Conservation (phyloP, 2,329 filamentous ascomycete species). For the Neodidymelliopsis sp. region DNA sequence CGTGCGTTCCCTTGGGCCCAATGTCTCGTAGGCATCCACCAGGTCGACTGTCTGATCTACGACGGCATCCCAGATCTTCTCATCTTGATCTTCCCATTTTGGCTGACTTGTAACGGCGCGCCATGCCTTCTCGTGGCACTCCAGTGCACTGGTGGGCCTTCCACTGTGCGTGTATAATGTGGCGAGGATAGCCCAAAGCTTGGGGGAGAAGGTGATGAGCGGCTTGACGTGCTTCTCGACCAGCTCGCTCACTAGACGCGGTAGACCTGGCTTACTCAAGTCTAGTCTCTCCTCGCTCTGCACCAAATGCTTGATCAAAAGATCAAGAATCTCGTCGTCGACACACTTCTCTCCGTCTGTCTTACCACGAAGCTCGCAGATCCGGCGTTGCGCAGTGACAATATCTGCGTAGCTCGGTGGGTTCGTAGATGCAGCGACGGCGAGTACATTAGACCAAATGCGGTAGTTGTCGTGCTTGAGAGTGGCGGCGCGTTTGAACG, state of each 20-base stretch:
- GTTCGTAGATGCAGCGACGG: constrained; percentile 77
- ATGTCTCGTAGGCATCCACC: constrained; percentile 82
- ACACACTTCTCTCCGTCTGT: constrained; percentile 77
- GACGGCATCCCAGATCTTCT: constrained; percentile 72
- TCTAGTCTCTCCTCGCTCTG: constrained; percentile 50
- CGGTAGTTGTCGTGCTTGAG: constrained; percentile 86
- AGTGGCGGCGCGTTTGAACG: constrained; percentile 85
- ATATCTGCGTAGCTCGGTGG: constrained; percentile 80
- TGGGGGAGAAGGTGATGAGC: constrained; percentile 79
- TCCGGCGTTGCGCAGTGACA: constrained; percentile 73
- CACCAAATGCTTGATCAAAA: constrained; percentile 76
- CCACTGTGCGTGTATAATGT: constrained; percentile 76
- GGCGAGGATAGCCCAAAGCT: constrained; percentile 78
- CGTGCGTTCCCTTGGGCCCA: constrained; percentile 59
- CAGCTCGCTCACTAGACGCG: constrained; percentile 71
- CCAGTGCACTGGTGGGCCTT: constrained; percentile 75
- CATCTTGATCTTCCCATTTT: constrained; percentile 63
- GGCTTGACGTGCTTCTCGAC: constrained; percentile 79
- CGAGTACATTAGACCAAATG: constrained; percentile 97
- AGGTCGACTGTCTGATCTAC: constrained; percentile 82
- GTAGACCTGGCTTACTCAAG: constrained; percentile 56
- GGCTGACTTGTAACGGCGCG: constrained; percentile 69
- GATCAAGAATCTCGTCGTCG: constrained; percentile 74
- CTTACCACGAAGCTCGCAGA: constrained; percentile 75
- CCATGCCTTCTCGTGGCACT: constrained; percentile 91